Percentiles rank a stretch among this genome's conserved stretches.
phyloP scores from a whole-genome alignment of 106 monocot species.

The Dioscorea alata region DNA sequence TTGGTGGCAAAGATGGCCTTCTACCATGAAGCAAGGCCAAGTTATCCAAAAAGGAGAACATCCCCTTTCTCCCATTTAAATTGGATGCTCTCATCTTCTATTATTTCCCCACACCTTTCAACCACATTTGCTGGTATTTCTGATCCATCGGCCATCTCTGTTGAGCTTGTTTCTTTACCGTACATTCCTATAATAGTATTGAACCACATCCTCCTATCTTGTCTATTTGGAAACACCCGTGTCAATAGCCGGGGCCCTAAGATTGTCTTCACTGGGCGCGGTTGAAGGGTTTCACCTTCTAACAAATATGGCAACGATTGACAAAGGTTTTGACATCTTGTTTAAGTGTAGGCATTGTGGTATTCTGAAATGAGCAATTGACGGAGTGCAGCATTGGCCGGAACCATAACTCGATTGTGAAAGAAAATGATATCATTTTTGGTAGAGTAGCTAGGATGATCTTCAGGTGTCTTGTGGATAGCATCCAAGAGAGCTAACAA shows the following conservation, averaged over 20 bases:
- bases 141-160: conserved; percentile 22
- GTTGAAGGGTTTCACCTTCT: no score
- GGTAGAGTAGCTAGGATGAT: no score
- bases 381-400: no score
- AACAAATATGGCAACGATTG: no score
- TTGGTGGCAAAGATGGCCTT: conserved; percentile 25
- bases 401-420: no score
- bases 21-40: conserved; percentile 31
- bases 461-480: no score
- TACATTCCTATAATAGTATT: conserved; percentile 39
- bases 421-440: no score
- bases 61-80: conserved; percentile 34
- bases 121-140: conserved; percentile 27
- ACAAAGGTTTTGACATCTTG: no score
- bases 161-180: conserved; percentile 27
- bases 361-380: no score
- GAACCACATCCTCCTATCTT: conserved; percentile 31
- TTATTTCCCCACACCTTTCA: conserved; percentile 33
- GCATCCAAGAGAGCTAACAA: no score
- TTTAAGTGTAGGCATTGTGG: no score
- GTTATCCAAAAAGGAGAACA: conserved; percentile 27
- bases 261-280: background rate
- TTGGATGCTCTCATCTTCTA: conserved; percentile 42
- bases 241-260: conserved; percentile 20
- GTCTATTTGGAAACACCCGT: conserved; percentile 14